Evolutionary conservation across 495 filamentous ascomycete species (phyloP), one percentile per base, ranked within the genome.

Genomic region (Aspergillus olivimuriae): DNA sequence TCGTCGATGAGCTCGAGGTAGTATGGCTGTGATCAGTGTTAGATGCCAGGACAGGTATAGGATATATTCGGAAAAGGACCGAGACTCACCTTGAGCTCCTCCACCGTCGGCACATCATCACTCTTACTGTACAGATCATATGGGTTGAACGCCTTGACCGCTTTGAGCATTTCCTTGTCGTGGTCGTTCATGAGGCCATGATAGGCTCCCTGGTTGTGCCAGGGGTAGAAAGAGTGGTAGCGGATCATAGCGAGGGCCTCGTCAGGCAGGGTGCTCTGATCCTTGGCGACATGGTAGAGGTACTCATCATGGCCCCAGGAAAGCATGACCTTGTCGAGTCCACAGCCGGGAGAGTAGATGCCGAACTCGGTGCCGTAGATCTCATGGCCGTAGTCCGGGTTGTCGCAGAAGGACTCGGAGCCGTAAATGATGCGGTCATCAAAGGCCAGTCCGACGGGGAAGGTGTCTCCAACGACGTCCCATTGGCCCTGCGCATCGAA

Each of bases 251-350:
- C 89, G 12, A 95, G 74, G 4, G 84, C 86, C 72, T 91, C 87
- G 20, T 69, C 66, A 1, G 89, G 89, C 8, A 95, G 64, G 7
- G 73, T 83, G 2, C 76, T 82, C 69, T 92, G 87, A 38, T 85
- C 80, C 66, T 83, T 86, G 52, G 81, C 74, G 32, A 95, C 80
- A 50, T 87, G 82, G 63, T 92, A 94, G 32, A 95, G 73, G 55
- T 90, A 95, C 66, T 95, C 89, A 51, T 95, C 87, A 52, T 95
- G 89, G 19, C 89, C 88, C 88, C 88, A 94, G 41, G 82, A 87
- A 44, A 95, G 74, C 80, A 95, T 88, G 37, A 95, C 68, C 48
- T 86, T 87, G 50, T 89, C 84, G 10, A 94, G 63, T 2, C 89
- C 89, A 48, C 85, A 89, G 3, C 81, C 78, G 4, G 79, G 75